Base-by-base conservation (phyloP, 2,329 filamentous ascomycete species). In the Lachnellula willkommii region DNA sequence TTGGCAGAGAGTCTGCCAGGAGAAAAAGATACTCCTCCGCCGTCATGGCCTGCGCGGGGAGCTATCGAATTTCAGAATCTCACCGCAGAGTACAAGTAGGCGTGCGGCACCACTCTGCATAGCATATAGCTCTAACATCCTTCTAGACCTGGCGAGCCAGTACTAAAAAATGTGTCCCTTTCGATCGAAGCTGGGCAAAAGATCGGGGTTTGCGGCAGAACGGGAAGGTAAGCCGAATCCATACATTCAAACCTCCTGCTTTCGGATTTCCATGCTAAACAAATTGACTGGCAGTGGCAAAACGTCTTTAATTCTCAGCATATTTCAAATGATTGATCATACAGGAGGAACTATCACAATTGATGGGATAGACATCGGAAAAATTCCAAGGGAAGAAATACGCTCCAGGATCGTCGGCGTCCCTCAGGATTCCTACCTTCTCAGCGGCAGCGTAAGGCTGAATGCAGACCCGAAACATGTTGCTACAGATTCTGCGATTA, bases 131-230 rank as follows among this genome's bases (percentile, higher is more conserved):
- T n/a, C n/a, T 22, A 12, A 47, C 14, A 11, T 15, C 22, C 17
- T 4, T 20, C 42, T 22, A 47, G 45, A 22, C 45, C 45, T 28
- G 22, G 24, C 22, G 45, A 52, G 26, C 39, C 50, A 5, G 50
- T 52, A 7, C 36, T 52, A 7, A 52, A 46, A 1, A 46, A 42
- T 17, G 26, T 52, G 5, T 52, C 50, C 11, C 14, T 52, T 12
- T 46, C 53, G 1, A 75, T 5, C 68, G 82, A 9, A 78, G 77
- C 48, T 77, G 81, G 5, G 73, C 79, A 82, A 75, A 17, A 80
- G 77, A 28, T 64, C 11, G 62, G 58, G 24, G 53, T 83, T 3
- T 80, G 78, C 43, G 80, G 81, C 11, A 39, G 50, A 28, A 52
- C 50, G 3, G 50, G 50, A 15, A 52, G 50, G 50, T 46, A 36